Evolutionary conservation across 768 basidiomycete genomes (phyloP), one percentile per base, ranked within the genome.

Genomic region (Psilocybe sp.): DNA sequence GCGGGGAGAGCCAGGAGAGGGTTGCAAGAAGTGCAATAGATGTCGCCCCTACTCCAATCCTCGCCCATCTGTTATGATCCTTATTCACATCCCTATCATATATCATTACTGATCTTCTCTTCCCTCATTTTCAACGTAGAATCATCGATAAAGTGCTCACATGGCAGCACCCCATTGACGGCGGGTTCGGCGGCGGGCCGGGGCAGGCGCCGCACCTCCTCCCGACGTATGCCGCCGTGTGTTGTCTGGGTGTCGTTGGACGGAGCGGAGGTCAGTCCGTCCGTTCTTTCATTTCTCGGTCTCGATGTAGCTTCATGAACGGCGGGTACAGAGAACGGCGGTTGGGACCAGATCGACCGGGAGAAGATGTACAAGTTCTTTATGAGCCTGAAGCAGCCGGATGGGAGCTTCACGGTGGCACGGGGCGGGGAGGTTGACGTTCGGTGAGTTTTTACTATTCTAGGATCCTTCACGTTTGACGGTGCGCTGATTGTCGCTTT

Each of bases 131-230:
- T 44, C 34, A n/a, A 15, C 9, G 28, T 39, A 94, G 94, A 46
- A 82, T 84, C 9, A 85, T 94, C 54, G 77, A 89, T 37, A 97
- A 89, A 49, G 74, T 98, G 16, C 66, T 93, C 62, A 69, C 80
- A 1, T 89, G 85, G 72, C 91, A 97, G 64, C 89, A 93, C 64
- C 84, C 87, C 0, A 28, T 7, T 7, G 75, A 81, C 8, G 96
- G 96, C 0, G 96, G 95, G 1, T 98, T 98, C 64, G 83, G 85
- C 6, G 97, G 97, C 16, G 96, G 96, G 0, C 88, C 92, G 1
- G 85, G 89, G 2, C 97, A 98, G 62, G 75, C 85, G 0, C 77
- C 93, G 0, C 97, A 98, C 67, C 69, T 98, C 5, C 73, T 98
- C 6, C 81, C 96, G 0, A 97, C 92, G 0, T 99, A 97, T 63